Evolutionary conservation across 805 yeast species (phyloP).

Genomic region (Clavispora santaluciae): DNA sequence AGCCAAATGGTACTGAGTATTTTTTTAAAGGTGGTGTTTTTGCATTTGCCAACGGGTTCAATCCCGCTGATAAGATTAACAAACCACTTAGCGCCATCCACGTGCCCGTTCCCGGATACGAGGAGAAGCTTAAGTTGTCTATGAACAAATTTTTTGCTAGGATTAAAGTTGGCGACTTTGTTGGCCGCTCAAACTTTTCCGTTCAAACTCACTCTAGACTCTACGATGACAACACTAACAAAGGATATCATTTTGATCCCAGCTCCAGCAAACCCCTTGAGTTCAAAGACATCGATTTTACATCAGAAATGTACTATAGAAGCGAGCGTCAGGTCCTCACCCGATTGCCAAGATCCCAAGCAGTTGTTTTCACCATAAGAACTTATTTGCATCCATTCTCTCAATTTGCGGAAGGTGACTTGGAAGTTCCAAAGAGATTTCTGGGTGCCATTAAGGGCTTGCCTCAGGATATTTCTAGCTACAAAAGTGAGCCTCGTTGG

Average conservation of each 20-base stretch:
- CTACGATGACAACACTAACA: slow-evolving; percentile 36
- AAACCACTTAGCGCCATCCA: slow-evolving; percentile 35
- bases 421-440: slow-evolving; percentile 45
- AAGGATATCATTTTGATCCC: slow-evolving; percentile 32
- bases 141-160: slow-evolving; percentile 40
- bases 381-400: slow-evolving; percentile 55
- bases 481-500: slow-evolving; percentile 65
- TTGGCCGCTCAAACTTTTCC: slow-evolving; percentile 38
- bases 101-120: slow-evolving; percentile 40
- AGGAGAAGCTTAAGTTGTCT: slow-evolving; percentile 32
- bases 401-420: slow-evolving; percentile 39
- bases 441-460: slow-evolving; percentile 61
- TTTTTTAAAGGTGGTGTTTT: slow-evolving; percentile 40
- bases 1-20: slow-evolving; percentile 32
- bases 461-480: slow-evolving; percentile 52
- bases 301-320: slow-evolving; percentile 48
- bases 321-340: slow-evolving; percentile 57
- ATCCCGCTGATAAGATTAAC: slow-evolving; percentile 34
- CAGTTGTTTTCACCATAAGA: slow-evolving; percentile 48
- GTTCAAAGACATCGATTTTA: slow-evolving; percentile 30
- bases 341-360: slow-evolving; percentile 44
- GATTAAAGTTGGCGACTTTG: slow-evolving; percentile 32
- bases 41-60: slow-evolving; percentile 44
- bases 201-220: slow-evolving; percentile 29
- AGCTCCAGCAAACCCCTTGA: slow-evolving; percentile 21